Conservation (phyloP, 2,329 filamentous ascomycete genomes). For the Chrysosporium queenslandicum region DNA sequence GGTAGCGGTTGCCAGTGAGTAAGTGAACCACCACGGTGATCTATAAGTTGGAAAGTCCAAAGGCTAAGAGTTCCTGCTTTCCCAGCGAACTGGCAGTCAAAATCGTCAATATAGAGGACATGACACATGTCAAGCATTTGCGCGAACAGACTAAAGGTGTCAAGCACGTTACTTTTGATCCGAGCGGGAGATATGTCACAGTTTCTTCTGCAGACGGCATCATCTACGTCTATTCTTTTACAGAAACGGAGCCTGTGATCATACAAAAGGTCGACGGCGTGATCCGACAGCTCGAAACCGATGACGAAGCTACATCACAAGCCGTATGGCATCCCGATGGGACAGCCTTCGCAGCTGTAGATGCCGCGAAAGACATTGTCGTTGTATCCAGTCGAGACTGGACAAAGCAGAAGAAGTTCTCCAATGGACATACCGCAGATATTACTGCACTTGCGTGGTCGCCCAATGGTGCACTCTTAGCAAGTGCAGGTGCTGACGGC, state of each 20-base stretch:
- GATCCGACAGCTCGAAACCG: constrained; percentile 66
- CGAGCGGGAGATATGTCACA: constrained; percentile 62
- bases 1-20: constrained; percentile 94
- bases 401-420: constrained; percentile 73
- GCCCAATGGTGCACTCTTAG: constrained; percentile 81
- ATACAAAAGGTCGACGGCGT: constrained; percentile 76
- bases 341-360: constrained; percentile 76
- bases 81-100: constrained; percentile 73
- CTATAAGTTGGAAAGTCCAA: background rate
- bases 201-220: constrained; percentile 82
- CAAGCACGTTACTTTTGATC: constrained; percentile 87
- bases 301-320: constrained; percentile 63
- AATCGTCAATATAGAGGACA: constrained; percentile 72
- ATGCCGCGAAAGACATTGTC: constrained; percentile 70
- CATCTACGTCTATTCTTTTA: constrained; percentile 80
- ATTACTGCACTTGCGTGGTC: constrained; percentile 88
- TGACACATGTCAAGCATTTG: constrained; percentile 62
- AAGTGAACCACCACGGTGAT: constrained; percentile 24
- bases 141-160: constrained; percentile 75
- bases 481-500: constrained; percentile 47
- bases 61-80: constrained; percentile 13
- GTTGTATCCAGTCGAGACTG: constrained; percentile 83
- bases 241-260: constrained; percentile 66
- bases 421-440: constrained; percentile 68
- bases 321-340: constrained; percentile 92